phyloP scores from a whole-genome alignment of 2,329 filamentous ascomycete species.

The Meredithiella fracta region DNA sequence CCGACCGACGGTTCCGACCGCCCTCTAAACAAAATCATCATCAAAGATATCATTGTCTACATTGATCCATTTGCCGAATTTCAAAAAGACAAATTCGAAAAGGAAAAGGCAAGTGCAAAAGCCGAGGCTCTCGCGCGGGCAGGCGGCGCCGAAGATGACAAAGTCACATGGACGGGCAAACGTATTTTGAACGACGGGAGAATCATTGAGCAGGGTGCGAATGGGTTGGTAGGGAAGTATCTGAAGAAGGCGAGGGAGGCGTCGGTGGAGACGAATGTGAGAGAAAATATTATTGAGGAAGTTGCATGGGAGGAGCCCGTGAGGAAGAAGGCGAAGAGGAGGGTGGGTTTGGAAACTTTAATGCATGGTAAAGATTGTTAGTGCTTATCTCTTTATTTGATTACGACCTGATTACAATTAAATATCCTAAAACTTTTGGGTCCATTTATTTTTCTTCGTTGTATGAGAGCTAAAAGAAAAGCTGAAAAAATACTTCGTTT shows the following conservation, averaged over 20 bases:
- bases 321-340: conserved; percentile 61
- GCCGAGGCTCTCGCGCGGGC: conserved; percentile 44
- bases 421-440: no score
- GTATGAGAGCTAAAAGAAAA: no score
- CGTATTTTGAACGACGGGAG: conserved; percentile 54
- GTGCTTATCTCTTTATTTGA: no score
- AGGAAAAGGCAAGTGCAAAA: conserved; percentile 39
- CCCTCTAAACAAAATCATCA: conserved; percentile 61
- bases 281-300: conserved; percentile 42
- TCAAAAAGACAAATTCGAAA: conserved; percentile 52
- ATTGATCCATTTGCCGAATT: conserved; percentile 95
- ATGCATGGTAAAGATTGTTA: conserved; percentile 50
- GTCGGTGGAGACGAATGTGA: background rate
- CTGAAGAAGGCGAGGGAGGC: conserved; percentile 29
- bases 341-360: conserved; percentile 86
- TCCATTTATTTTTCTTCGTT: no score
- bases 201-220: conserved; percentile 28
- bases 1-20: conserved; percentile 60
- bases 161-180: conserved; percentile 92
- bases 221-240: conserved; percentile 58
- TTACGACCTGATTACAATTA: no score
- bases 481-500: no score
- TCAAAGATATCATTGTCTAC: conserved; percentile 71
- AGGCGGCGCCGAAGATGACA: conserved; percentile 72
- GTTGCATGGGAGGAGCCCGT: conserved; percentile 53